Evolutionary conservation across 768 basidiomycete genomes (phyloP), one percentile per base, ranked within the genome.

Genomic region (Pleurotus tuber-regium): DNA sequence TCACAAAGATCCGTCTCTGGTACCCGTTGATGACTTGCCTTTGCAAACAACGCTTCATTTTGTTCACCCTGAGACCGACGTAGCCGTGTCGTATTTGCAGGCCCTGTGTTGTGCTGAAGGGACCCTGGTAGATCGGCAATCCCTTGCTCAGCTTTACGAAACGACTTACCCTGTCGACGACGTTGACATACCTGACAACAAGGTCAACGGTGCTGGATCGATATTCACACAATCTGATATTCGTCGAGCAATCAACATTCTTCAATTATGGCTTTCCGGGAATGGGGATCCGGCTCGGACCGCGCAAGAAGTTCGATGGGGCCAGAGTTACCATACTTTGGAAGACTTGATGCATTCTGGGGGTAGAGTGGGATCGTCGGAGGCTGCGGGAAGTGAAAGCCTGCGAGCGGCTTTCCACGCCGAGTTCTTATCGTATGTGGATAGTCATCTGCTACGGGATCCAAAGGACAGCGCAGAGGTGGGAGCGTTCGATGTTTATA

Each of bases 21-120:
- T 98, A 25, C 95, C 95, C 3, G 61, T 79, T 33, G 63, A 66
- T 10, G 84, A 87, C 51, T 79, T 99, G 31, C 89, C 93, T 5
- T 66, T 95, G 16, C 93, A 97, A 64, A 74, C 72, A 0, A 78
- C 80, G 21, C 74, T 95, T 44, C 63, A 67, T 14, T 96, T 96
- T 65, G 58, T 73, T 49, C 76, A 87, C 50, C 82, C 84, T 62
- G 69, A 76, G 21, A 58, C 78, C 5, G 54, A 67, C 16, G 66
- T 86, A 31, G 82, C 84, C 18, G 74, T 71, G 12, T 83, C 84
- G 6, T 93, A 88, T 67, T 79, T 96, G 26, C 76, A 85, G 64
- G 73, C 73, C 21, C 59, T 92, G 43, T 83, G 83, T 55, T 68
- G 71, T 18, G 71, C 70, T 2, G 84, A 89, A 63, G 83, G 85